Conservation (phyloP, 257 asterid genomes). For the Solanum appendiculatum region DNA sequence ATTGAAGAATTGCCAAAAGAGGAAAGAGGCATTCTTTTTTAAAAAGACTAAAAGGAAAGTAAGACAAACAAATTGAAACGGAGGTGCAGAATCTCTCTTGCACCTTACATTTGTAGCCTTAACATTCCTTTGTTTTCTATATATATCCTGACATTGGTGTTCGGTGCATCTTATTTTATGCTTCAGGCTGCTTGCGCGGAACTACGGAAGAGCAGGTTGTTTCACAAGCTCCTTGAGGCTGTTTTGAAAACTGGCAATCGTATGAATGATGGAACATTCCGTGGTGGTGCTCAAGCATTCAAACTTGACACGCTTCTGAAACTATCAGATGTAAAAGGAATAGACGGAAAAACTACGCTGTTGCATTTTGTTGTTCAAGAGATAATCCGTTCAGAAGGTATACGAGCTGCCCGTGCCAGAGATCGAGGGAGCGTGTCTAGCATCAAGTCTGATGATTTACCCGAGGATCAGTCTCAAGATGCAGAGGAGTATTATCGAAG, state of each 20-base stretch:
- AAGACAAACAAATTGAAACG: background rate
- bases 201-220: constrained; percentile 65
- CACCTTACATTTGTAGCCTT: background rate
- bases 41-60: background rate
- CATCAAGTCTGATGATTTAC: constrained; percentile 32
- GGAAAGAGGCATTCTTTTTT: background rate
- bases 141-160: background rate
- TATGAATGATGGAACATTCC: constrained; percentile 89
- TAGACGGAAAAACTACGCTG: constrained; percentile 83
- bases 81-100: background rate
- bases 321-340: constrained; percentile 76
- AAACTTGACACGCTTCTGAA: constrained; percentile 84
- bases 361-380: constrained; percentile 88
- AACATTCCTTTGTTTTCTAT: background rate
- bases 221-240: constrained; percentile 86
- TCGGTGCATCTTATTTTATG: background rate
- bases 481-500: constrained; percentile 47
- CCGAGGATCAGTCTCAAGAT: constrained; percentile 28
- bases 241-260: constrained; percentile 94
- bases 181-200: constrained; percentile 88
- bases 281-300: constrained; percentile 95
- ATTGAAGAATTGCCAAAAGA: background rate
- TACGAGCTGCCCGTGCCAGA: constrained; percentile 54
- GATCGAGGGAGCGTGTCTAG: constrained; percentile 36
- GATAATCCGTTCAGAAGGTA: constrained; percentile 81